phyloP scores from a whole-genome alignment of 1,139 yeast genomes.

The Kurtzmaniella natalensis region DNA sequence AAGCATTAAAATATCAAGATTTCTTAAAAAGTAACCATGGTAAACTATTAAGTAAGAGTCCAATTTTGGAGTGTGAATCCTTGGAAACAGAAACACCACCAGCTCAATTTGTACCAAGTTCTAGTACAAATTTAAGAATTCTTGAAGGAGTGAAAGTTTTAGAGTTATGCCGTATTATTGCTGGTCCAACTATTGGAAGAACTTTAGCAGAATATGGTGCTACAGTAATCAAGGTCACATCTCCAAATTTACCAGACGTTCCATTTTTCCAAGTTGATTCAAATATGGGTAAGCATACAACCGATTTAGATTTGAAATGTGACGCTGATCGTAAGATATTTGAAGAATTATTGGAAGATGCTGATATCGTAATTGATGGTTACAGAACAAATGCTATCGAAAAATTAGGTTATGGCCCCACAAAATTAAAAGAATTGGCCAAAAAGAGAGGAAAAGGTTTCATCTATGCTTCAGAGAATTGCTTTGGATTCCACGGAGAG shows the following conservation, averaged over 20 bases:
- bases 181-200: conserved; percentile 28
- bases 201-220: conserved; percentile 30
- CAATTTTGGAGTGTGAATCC: no score
- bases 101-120: no score
- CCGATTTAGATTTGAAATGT: conserved; percentile 22
- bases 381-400: conserved; percentile 25
- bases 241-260: conserved; percentile 23
- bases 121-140: conserved; percentile 11
- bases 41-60: conserved; percentile 13
- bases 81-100: no score
- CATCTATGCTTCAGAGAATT: no score
- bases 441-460: no score
- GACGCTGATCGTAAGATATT: conserved; percentile 18
- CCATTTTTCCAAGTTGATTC: conserved; percentile 30
- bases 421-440: conserved; percentile 17
- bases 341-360: conserved; percentile 21
- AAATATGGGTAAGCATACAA: conserved; percentile 28
- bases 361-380: conserved; percentile 28
- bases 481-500: no score
- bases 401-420: conserved; percentile 25
- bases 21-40: conserved; percentile 26
- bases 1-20: conserved; percentile 21
- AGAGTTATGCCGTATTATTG: conserved; percentile 28
- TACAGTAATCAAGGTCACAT: conserved; percentile 25
- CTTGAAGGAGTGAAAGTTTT: conserved; percentile 26